phyloP scores from a whole-genome alignment of 176 grass and related monocot genomes.

The Carex myosuroides region DNA sequence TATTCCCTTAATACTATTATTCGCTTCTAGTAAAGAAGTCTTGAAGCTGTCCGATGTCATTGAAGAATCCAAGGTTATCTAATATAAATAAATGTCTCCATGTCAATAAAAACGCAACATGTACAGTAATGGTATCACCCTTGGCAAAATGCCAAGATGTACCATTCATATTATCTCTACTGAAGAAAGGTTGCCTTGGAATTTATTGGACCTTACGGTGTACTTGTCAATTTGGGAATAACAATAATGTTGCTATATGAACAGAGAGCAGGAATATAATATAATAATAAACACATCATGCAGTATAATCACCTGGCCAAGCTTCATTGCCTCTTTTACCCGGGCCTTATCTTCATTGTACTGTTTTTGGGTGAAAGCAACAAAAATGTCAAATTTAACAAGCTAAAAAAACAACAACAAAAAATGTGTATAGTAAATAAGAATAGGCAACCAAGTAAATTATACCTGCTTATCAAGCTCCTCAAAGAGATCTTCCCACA shows the following conservation, averaged over 20 bases:
- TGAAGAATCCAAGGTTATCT: conserved; percentile 66
- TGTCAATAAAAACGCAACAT: conserved; percentile 1
- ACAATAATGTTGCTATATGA: background rate
- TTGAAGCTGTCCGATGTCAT: conserved; percentile 68
- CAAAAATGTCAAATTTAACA: conserved; percentile 15
- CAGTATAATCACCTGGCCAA: conserved; percentile 37
- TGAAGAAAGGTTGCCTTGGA: background rate
- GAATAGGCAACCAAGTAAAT: conserved; percentile 7
- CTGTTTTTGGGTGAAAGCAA: conserved; percentile 28
- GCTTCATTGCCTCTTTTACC: conserved; percentile 58
- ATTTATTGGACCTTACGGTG: background rate
- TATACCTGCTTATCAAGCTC: conserved; percentile 88
- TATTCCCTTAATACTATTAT: conserved; percentile 61
- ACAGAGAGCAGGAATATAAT: background rate
- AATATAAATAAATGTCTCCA: background rate
- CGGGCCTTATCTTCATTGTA: conserved; percentile 54
- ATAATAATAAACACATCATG: conserved; percentile 11
- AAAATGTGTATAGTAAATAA: background rate
- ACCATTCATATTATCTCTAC: background rate
- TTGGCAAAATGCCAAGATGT: conserved; percentile 1
- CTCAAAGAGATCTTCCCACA: conserved; percentile 83
- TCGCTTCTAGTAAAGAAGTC: conserved; percentile 47
- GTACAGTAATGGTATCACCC: background rate
- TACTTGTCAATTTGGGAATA: background rate
- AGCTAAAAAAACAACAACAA: background rate